Evolutionary conservation across 805 yeast genomes (phyloP).

Genomic region (Sugiyamaella lignohabitans): DNA sequence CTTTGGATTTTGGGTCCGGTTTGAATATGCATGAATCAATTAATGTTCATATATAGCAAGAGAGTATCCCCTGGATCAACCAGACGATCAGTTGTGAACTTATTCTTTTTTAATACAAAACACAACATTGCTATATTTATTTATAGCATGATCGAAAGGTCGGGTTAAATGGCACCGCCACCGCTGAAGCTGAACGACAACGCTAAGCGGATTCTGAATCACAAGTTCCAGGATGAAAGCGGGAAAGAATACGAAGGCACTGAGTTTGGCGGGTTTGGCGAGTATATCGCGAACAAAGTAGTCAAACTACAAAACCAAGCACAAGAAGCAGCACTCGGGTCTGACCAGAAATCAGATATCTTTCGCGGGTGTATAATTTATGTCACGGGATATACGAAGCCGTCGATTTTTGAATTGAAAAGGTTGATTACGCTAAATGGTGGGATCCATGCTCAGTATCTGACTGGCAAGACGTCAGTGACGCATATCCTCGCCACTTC

Average conservation of each 20-base stretch:
- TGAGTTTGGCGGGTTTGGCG: slow-evolving; percentile 59
- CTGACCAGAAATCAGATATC: slow-evolving; percentile 33
- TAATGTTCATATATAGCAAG: too few species aligned
- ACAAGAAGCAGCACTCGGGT: slow-evolving; percentile 19
- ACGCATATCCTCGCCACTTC: slow-evolving; percentile 81
- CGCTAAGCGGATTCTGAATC: slow-evolving; percentile 14
- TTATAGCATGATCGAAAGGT: too few species aligned
- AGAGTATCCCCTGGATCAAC: too few species aligned
- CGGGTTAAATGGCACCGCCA: too few species aligned
- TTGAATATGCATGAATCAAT: too few species aligned
- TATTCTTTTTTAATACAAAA: too few species aligned
- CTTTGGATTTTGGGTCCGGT: too few species aligned
- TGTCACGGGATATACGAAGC: slow-evolving; percentile 86
- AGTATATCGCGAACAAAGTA: slow-evolving; percentile 57
- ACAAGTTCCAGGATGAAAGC: slow-evolving; percentile 16
- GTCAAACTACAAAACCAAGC: slow-evolving; percentile 50
- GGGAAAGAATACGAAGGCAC: slow-evolving; percentile 36
- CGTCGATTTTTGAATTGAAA: slow-evolving; percentile 69
- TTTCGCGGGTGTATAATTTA: slow-evolving; percentile 61
- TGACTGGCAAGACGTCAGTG: slow-evolving; percentile 63
- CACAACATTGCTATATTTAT: too few species aligned
- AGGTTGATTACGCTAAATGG: slow-evolving; percentile 69
- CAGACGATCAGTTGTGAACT: too few species aligned
- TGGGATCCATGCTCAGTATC: slow-evolving; percentile 64
- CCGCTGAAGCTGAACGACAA: slow-evolving; percentile 10